phyloP scores from a whole-genome alignment of 1,139 yeast genomes.

The Suhomyces bribrorum region DNA sequence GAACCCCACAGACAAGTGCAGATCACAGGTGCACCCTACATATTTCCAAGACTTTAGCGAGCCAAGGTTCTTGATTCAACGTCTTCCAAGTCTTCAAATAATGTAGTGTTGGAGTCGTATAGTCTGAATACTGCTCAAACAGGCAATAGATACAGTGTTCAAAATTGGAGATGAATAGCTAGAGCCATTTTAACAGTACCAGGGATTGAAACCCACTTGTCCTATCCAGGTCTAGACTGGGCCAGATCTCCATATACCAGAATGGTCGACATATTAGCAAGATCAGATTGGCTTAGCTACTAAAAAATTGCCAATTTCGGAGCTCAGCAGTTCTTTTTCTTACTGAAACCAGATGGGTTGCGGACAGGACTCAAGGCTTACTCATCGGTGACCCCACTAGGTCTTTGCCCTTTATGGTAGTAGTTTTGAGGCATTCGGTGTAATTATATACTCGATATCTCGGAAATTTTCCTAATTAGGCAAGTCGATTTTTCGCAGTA shows the following conservation, averaged over 20 bases:
- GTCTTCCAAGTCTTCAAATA: background rate
- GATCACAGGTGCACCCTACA: too few relatives aligned
- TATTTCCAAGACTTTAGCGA: background rate
- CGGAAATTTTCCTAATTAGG: constrained; percentile 21
- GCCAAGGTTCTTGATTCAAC: background rate
- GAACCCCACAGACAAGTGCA: background rate
- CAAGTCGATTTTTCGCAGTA: constrained; percentile 13
- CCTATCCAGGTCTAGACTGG: background rate
- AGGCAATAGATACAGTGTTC: background rate
- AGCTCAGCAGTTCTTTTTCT: background rate
- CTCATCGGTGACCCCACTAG: constrained; percentile 3
- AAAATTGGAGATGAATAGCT: too few relatives aligned
- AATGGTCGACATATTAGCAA: background rate
- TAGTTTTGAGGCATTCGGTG: background rate
- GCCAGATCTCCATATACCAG: background rate
- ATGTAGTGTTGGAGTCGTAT: background rate
- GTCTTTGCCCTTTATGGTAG: constrained; percentile 3
- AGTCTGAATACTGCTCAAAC: background rate
- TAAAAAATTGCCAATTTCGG: constrained; percentile 1
- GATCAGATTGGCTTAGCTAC: background rate
- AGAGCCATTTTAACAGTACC: too few relatives aligned
- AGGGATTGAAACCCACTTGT: too few relatives aligned
- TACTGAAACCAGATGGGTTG: constrained; percentile 3
- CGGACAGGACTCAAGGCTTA: constrained; percentile 1
- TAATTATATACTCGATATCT: background rate